Evolutionary conservation across 495 filamentous ascomycete genomes (phyloP), one percentile per base, ranked within the genome.

Genomic region (Cairneyella variabilis): DNA sequence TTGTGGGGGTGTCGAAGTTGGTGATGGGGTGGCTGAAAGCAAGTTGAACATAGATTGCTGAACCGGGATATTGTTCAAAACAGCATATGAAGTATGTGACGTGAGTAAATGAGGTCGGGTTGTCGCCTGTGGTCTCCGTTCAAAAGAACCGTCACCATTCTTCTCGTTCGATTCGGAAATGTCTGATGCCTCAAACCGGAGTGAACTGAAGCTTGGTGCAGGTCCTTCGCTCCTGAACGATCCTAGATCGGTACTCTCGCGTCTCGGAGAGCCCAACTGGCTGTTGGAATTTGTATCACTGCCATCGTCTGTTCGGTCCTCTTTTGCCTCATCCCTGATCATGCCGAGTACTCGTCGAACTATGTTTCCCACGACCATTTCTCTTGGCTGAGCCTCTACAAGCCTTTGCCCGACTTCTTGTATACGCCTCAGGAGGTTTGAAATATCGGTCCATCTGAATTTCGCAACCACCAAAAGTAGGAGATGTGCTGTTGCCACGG

Each of bases 331-430:
- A 63, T 97, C 92, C 21, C 93, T 83, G 57, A 98, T 90, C 44
- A 97, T 76, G 32, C 89, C 90, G 18, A 98, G 72, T 16, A 97
- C 86, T 51, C 93, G 85, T 48, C 92, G 79, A 26, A 96, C 88
- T 60, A 97, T 87, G 60, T 97, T 98, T 41, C 92, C 92, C 21
- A 96, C 90, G 3, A 88, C 89, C 62, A 95, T 82, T 70, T 97
- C 93, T 16, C 84, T 75, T 12, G 93, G 92, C 55, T 93, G 90
- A 10, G 93, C 90, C 32, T 83, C 76, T 30, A 83, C 81, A 32
- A 98, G 76, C 44, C 80, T 78, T 51, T 79, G 77, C 26, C 92
- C 93, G 36, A 90, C 80, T 39, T 76, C 74, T 52, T 88, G 85
- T 51, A 97, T 80, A 40, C 84, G 82, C 48, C 84, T 76, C 26